Evolutionary conservation across 805 yeast species (phyloP).

Genomic region (Lipomyces chichibuensis): DNA sequence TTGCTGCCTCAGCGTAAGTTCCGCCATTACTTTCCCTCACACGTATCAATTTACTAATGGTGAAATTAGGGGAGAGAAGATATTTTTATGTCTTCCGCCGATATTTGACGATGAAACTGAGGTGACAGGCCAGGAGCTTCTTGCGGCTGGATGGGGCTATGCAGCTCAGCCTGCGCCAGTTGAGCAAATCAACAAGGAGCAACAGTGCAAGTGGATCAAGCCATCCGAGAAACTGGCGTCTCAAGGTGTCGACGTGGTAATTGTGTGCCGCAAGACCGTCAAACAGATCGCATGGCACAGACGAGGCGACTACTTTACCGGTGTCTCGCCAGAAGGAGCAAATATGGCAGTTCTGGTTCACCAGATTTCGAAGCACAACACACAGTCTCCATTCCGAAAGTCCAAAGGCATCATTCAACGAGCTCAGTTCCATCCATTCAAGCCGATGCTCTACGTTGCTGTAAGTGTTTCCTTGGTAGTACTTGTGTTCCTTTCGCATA

Average conservation of each 20-base stretch:
- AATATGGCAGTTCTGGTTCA: slow-evolving; percentile 89
- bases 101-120: slow-evolving; percentile 86
- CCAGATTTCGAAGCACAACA: slow-evolving; percentile 88
- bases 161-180: slow-evolving; percentile 49
- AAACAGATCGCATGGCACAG: slow-evolving; percentile 93
- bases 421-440: slow-evolving; percentile 95
- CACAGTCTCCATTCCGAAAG: slow-evolving; percentile 94
- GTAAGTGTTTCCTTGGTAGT: background rate
- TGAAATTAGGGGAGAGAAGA: slow-evolving; percentile 61
- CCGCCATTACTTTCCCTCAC: background rate
- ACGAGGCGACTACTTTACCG: slow-evolving; percentile 94
- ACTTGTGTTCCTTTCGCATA: background rate
- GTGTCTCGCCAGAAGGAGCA: slow-evolving; percentile 93
- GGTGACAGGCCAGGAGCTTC: slow-evolving; percentile 71
- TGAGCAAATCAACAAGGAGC: slow-evolving; percentile 45
- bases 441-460: slow-evolving; percentile 90
- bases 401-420: slow-evolving; percentile 93
- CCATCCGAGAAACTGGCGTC: slow-evolving; percentile 65
- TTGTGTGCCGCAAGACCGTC: slow-evolving; percentile 65
- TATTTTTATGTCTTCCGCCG: slow-evolving; percentile 84
- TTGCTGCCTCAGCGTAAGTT: slow-evolving; percentile 67
- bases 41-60: slow-evolving; percentile 1
- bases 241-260: slow-evolving; percentile 71
- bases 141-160: slow-evolving; percentile 92
- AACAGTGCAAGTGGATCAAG: slow-evolving; percentile 58